Conservation (phyloP, 768 basidiomycete genomes). For the Serendipita sp. region DNA sequence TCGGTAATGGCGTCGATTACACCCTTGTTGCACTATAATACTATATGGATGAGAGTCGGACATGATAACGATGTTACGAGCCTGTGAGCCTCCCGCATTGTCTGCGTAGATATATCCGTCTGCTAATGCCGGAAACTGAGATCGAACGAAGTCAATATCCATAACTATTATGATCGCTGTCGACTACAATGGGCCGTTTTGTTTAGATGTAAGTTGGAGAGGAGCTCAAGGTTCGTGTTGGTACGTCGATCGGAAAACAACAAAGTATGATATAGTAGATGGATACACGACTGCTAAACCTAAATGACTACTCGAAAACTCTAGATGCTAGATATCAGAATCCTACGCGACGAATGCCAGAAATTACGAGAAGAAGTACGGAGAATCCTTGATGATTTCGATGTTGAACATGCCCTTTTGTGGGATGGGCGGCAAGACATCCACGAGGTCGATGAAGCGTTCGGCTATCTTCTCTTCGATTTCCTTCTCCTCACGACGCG, state of each 20-base stretch:
- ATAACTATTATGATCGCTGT: slow-evolving; percentile 15
- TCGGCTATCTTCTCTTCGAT: slow-evolving; percentile 10
- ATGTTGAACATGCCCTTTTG: slow-evolving; percentile 78
- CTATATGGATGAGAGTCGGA: not conserved
- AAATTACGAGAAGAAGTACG: slow-evolving; percentile 87
- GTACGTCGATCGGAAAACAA: too few relatives aligned
- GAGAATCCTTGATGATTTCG: slow-evolving; percentile 57
- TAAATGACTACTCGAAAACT: not conserved
- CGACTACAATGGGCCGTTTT: too few relatives aligned
- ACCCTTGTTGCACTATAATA: slow-evolving; percentile 23
- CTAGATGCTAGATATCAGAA: not conserved
- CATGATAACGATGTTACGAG: not conserved
- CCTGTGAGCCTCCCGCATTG: slow-evolving; percentile 65
- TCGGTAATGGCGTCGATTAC: slow-evolving; percentile 46
- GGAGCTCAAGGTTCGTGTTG: too few relatives aligned
- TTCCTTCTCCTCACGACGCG: slow-evolving; percentile 11
- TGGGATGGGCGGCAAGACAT: slow-evolving; percentile 68
- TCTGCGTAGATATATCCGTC: slow-evolving; percentile 53
- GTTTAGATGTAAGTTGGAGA: too few relatives aligned
- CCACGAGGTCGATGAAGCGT: slow-evolving; percentile 50
- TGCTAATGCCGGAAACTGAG: slow-evolving; percentile 45
- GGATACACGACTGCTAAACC: not conserved
- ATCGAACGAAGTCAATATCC: slow-evolving; percentile 36
- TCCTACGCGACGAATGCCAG: not conserved
- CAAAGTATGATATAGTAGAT: not conserved